Percentiles rank a stretch among this genome's conserved stretches.
Evolutionary conservation across 306 rosid genomes (phyloP).

Genomic region (Rosa lucieae): DNA sequence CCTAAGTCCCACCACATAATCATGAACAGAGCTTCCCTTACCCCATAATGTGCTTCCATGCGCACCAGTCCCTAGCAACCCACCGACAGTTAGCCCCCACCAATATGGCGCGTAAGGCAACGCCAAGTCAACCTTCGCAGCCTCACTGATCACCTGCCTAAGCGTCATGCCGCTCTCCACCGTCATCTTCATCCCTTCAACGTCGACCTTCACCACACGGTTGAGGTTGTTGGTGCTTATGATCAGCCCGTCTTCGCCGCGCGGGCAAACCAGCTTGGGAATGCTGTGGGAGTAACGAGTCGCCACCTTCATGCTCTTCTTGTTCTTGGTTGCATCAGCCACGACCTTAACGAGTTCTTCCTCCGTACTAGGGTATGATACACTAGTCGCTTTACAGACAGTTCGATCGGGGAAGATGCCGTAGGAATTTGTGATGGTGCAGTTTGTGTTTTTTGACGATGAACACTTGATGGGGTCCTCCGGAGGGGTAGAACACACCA

Average conservation of each 20-base stretch:
- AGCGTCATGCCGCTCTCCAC: slow-evolving; percentile 67
- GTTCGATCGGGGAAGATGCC: slow-evolving; percentile 69
- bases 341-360: slow-evolving; percentile 51
- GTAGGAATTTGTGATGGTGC: slow-evolving; percentile 73
- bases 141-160: slow-evolving; percentile 50
- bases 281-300: slow-evolving; percentile 69
- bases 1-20: slow-evolving; percentile 46
- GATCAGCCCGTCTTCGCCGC: slow-evolving; percentile 50
- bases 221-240: slow-evolving; percentile 70
- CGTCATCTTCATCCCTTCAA: slow-evolving; percentile 36
- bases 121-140: slow-evolving; percentile 54
- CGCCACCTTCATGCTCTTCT: slow-evolving; percentile 47
- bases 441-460: slow-evolving; percentile 41
- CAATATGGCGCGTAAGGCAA: slow-evolving; percentile 74
- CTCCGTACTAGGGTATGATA: slow-evolving; percentile 48
- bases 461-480: slow-evolving; percentile 62
- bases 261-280: slow-evolving; percentile 72
- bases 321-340: slow-evolving; percentile 38
- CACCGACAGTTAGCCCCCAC: slow-evolving; percentile 84
- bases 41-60: slow-evolving; percentile 88
- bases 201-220: slow-evolving; percentile 42
- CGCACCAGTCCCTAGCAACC: slow-evolving; percentile 75
- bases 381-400: slow-evolving; percentile 42
- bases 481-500: slow-evolving; percentile 44
- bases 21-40: slow-evolving; percentile 74